Base-by-base conservation (phyloP, 192 early-diverging fungal genomes). In the Spizellomyces punctatus region DNA sequence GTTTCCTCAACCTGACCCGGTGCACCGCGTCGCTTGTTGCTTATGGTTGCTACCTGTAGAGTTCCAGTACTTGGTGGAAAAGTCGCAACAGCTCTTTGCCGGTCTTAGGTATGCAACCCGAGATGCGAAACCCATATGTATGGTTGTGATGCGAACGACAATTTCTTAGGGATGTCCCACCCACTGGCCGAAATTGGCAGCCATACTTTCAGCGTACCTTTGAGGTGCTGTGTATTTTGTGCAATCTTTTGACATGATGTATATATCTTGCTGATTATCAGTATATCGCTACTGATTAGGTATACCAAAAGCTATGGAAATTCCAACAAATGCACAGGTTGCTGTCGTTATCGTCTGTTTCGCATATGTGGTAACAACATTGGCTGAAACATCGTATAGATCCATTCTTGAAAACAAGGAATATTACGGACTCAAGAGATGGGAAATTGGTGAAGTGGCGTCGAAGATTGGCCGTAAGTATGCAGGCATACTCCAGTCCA, bases 381-480 rank as follows among this genome's bases (percentile, higher is more conserved):
- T 12, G 59, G 59, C 17, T 61, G 22, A n/a, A 61, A 19, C 45
- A 14, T 46, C 46, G 57, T 43, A 43, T 73, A 94, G 94, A 56
- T 70, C 90, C 12, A 81, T 95, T 1, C 77, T 99, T 46, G 97
- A 98, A 75, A 91, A 92, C 78, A 87, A 90, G 46, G 91, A 91
- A 63, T 89, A 91, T 67, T 95, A 98, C 78, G 96, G 94, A 19
- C 76, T 99, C 64, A 98, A 99, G 76, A 88, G 97, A 10, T 95
- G 93, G 89, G 95, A 98, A 73, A 95, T 99, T 63, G 97, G 97
- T 27, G 97, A 99, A 73, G 95, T 98, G 64, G 96, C 96, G 5
- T 95, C 93, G 43, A 99, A 99, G 75, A 96, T 99, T 71, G 97
- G 95, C 0, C 97, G 96, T 82, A 84, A 90, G 58, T 95, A 87